Conservation (phyloP, 129 eudicot species). For the Calendula officinalis region DNA sequence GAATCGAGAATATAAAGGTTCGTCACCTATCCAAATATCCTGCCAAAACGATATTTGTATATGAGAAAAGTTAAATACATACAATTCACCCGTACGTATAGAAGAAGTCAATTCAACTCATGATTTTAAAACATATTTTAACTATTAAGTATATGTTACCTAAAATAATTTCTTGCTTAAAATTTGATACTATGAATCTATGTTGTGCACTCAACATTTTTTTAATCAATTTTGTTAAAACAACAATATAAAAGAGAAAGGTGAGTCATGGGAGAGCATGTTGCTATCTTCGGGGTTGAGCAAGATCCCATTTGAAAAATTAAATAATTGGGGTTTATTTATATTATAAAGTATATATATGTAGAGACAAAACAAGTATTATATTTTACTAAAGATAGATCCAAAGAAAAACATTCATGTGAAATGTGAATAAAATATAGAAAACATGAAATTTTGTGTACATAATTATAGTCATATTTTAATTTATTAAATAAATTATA, state of each 20-base stretch:
- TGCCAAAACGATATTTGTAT: too few species aligned
- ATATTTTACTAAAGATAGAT: conserved; percentile 10
- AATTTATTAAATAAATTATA: conserved; percentile 9
- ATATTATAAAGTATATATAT: conserved; percentile 39
- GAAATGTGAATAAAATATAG: conserved; percentile 17
- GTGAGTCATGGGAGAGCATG: conserved; percentile 58
- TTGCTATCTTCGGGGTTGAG: conserved; percentile 37
- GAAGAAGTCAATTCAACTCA: too few species aligned
- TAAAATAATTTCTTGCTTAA: too few species aligned
- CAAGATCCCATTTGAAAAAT: conserved; percentile 43
- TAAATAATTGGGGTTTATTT: conserved; percentile 22
- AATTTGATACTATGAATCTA: background rate
- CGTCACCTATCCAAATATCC: too few species aligned
- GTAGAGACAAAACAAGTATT: conserved; percentile 42
- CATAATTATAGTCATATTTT: background rate
- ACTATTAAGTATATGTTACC: too few species aligned
- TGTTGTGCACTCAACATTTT: conserved; percentile 1
- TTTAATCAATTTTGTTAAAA: background rate
- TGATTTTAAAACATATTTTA: too few species aligned
- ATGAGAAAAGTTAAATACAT: too few species aligned
- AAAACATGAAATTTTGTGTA: conserved; percentile 27
- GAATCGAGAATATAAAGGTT: too few species aligned
- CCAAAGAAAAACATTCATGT: conserved; percentile 18
- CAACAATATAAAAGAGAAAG: conserved; percentile 12
- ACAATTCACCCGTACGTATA: too few species aligned